Conservation (phyloP, 352 stramenopile genomes). For the Globisporangium nunn region DNA sequence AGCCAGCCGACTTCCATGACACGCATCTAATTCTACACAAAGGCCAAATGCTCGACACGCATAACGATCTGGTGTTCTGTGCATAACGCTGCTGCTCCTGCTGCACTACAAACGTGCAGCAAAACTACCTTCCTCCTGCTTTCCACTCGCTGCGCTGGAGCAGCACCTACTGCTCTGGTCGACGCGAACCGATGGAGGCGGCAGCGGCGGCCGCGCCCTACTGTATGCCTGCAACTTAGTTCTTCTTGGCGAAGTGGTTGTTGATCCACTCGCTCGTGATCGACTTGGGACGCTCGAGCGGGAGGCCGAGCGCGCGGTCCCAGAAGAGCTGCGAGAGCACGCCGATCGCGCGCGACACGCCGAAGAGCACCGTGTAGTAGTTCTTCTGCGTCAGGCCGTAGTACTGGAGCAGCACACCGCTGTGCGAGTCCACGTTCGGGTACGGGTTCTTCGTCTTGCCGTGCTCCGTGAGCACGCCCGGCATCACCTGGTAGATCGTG, state of each 20-base stretch:
- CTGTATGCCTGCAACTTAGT: slow-evolving; percentile 26
- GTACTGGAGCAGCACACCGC: slow-evolving; percentile 97
- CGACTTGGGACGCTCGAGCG: slow-evolving; percentile 98
- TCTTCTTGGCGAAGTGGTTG: slow-evolving; percentile 89
- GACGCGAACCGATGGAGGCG: not conserved
- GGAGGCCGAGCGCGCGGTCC: slow-evolving; percentile 96
- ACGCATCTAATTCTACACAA: too few relatives aligned
- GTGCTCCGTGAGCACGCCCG: slow-evolving; percentile 96
- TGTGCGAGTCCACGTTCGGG: slow-evolving; percentile 99
- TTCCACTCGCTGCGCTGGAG: not conserved
- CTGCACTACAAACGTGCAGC: not conserved
- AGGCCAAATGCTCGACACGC: not conserved
- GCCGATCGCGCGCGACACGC: slow-evolving; percentile 96
- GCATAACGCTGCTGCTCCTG: not conserved
- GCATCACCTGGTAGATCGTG: slow-evolving; percentile 99
- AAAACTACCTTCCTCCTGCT: not conserved
- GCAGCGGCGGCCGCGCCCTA: too few relatives aligned
- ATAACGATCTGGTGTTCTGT: not conserved
- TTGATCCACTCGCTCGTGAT: slow-evolving; percentile 98
- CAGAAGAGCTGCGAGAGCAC: slow-evolving; percentile 98
- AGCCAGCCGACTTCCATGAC: too few relatives aligned
- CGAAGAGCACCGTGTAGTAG: slow-evolving; percentile 99
- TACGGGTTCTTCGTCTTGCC: slow-evolving; percentile 99
- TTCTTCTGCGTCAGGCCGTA: slow-evolving; percentile 99
- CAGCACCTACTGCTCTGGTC: not conserved